Conservation (phyloP, 257 asterid genomes). For the Nicotiana undulata region DNA sequence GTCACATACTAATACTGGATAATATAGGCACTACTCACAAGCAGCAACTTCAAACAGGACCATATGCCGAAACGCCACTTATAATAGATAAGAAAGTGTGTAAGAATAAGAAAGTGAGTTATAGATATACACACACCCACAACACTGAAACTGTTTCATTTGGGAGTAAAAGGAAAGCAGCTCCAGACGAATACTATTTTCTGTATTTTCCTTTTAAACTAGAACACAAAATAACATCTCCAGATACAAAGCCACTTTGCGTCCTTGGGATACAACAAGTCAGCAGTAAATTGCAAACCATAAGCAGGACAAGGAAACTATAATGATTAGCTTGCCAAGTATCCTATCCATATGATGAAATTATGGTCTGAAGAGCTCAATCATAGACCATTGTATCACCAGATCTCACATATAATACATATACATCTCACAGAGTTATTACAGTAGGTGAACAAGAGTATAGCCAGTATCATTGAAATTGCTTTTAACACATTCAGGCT, state of each 20-base stretch:
- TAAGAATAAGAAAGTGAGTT: background rate
- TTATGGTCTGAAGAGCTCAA: background rate
- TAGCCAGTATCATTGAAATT: background rate
- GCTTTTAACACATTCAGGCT: background rate
- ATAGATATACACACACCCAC: background rate
- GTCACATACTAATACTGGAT: background rate
- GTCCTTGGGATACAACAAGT: background rate
- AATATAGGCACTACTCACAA: background rate
- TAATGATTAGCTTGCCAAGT: background rate
- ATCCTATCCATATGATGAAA: constrained; percentile 1
- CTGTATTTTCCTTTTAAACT: background rate
- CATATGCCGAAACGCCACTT: background rate
- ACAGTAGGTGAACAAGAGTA: background rate
- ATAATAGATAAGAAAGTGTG: background rate
- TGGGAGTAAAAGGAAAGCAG: background rate
- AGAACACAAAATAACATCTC: background rate
- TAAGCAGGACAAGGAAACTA: background rate
- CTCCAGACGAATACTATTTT: background rate
- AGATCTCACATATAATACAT: constrained; percentile 6
- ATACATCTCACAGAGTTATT: constrained; percentile 9
- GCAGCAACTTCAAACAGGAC: background rate
- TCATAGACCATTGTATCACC: background rate
- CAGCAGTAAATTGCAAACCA: constrained; percentile 2
- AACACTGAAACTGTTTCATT: background rate
- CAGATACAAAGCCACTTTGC: background rate